Conservation (phyloP, 495 filamentous ascomycete species). For the Penicillium lagena region DNA sequence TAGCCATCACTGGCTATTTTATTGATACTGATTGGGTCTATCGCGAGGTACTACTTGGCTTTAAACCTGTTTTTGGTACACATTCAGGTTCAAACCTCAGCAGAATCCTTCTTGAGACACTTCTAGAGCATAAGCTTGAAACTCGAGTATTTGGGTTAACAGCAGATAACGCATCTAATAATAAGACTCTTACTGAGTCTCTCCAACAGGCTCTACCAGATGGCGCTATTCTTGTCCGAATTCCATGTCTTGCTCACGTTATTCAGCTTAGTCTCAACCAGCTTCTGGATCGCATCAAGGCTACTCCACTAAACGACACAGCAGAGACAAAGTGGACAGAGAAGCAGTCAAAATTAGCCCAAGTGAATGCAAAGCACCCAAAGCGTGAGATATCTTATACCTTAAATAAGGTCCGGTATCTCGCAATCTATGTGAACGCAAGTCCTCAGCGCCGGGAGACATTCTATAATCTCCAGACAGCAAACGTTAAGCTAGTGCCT, state of each 20-base stretch:
- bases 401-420: slow-evolving; percentile 5
- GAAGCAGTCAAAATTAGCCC: too few relatives aligned
- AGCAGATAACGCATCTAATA: slow-evolving; percentile 8
- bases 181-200: too few relatives aligned
- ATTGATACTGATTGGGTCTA: slow-evolving; percentile 13
- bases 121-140: slow-evolving; percentile 7
- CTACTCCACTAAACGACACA: too few relatives aligned
- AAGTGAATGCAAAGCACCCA: too few relatives aligned
- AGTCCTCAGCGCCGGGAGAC: background rate
- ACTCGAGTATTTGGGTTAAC: slow-evolving; percentile 6
- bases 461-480: background rate
- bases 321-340: too few relatives aligned
- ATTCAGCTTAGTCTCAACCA: too few relatives aligned
- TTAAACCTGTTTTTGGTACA: slow-evolving; percentile 7
- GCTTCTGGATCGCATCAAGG: too few relatives aligned
- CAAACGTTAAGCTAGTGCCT: background rate
- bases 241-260: too few relatives aligned
- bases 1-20: slow-evolving; percentile 16
- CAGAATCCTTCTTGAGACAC: slow-evolving; percentile 1
- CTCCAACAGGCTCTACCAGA: too few relatives aligned
- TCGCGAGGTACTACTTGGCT: slow-evolving; percentile 12
- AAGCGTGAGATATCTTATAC: slow-evolving; percentile 7
- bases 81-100: slow-evolving; percentile 8
- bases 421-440: background rate
- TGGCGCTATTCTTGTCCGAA: too few relatives aligned